These are phyloP conservation scores for Leishmania arabica DNA, from an alignment of 208 protist genomes.

Conservation along the genomic window DNA sequence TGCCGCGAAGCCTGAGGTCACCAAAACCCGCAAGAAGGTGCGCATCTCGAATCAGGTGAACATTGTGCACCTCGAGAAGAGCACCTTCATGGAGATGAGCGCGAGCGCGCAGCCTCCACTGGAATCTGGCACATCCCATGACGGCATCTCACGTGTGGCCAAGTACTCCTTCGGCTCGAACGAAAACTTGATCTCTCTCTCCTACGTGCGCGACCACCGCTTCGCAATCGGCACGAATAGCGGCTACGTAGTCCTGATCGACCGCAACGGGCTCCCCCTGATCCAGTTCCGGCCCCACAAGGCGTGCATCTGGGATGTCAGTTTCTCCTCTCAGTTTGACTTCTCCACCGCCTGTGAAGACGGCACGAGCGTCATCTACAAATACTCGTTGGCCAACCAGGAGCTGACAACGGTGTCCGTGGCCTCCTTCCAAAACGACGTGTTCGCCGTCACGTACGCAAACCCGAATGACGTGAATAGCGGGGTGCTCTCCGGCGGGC, in stretches of 20 bases:
- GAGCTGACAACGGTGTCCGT: constrained; percentile 82
- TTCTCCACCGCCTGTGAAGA: constrained; percentile 90
- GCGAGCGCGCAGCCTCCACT: constrained; percentile 56
- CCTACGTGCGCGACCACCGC: constrained; percentile 73
- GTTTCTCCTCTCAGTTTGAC: constrained; percentile 82
- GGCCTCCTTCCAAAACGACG: constrained; percentile 87
- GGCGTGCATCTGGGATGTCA: constrained; percentile 90
- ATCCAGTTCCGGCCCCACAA: constrained; percentile 91
- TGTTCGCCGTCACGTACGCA: constrained; percentile 87
- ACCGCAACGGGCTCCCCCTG: constrained; percentile 79
- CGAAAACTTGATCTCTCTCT: constrained; percentile 91
- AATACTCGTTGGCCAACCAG: constrained; percentile 82
- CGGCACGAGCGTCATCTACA: constrained; percentile 86
- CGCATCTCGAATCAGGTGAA: constrained; percentile 88
- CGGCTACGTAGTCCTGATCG: constrained; percentile 88
- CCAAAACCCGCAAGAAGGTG: constrained; percentile 58
- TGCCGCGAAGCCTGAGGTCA: constrained; percentile 53
- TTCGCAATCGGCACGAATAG: constrained; percentile 90
- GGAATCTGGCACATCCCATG: constrained; percentile 52
- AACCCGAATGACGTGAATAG: constrained; percentile 70
- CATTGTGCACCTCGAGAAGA: constrained; percentile 88
- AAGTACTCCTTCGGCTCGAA: constrained; percentile 85
- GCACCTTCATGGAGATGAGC: constrained; percentile 88
- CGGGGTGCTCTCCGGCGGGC: constrained; percentile 81
- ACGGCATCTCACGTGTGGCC: constrained; percentile 75